Base-by-base conservation (phyloP, 2,329 filamentous ascomycete genomes). In the Thielaviopsis populi region DNA sequence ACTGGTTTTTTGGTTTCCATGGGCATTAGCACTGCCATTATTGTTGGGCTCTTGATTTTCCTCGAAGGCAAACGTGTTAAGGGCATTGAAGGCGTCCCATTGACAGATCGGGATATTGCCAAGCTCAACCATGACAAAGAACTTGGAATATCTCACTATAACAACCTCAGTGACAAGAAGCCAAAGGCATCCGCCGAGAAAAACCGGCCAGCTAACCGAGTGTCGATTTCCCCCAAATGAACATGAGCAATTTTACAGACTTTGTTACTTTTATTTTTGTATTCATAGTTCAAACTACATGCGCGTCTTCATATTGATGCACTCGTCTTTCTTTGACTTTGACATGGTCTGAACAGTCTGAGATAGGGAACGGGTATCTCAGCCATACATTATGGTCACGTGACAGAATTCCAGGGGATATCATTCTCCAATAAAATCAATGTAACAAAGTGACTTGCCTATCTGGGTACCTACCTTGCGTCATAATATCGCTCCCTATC, bases 1-100 rank as follows among this genome's bases (percentile, higher is more conserved):
- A 91, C 88, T 0, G 90, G 89, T 1, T 74, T 91, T 0, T 89
- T 94, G 70, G 86, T 95, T 19, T 87, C 82, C 1, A 71, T 92
- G 5, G 89, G 84, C 2, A 78, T 85, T 22, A 83, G 87, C 4
- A 86, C 86, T 7, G 86, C 80, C 17, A 71, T 82, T 24, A 70
- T 82, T 19, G 89, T 83, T 17, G 89, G 89, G 2, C 74, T 86
- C 41, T 80, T 89, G 71, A 84, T 85, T 73, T 89, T 85, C 67
- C 68, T 83, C 24, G 88, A 94, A 71, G 87, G 87, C 7, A 87
- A 84, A 71, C 79, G 78, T 59, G 82, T 90, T 37, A 91, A 90
- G 75, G 75, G 77, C 33, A 79, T 89, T 50, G 88, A 91, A 71
- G 87, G 87, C 0, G 83, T 89, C 15, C 80, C 83, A 2, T 74